phyloP scores from a whole-genome alignment of 2,329 filamentous ascomycete genomes.

The Beauveria medogensis region DNA sequence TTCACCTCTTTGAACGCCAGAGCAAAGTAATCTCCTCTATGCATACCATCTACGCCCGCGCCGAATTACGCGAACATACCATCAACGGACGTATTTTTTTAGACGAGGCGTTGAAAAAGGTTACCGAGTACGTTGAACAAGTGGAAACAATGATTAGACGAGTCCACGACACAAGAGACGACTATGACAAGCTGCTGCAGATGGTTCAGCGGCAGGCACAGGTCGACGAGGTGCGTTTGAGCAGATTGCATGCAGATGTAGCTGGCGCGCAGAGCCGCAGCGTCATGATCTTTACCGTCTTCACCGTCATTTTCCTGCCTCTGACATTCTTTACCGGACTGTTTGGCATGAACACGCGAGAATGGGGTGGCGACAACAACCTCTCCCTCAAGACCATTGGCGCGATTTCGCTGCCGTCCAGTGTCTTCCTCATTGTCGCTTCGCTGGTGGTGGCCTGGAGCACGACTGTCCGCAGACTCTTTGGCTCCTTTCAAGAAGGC shows the following conservation, averaged over 20 bases:
- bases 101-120: slow-evolving; percentile 40
- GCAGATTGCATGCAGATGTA: slow-evolving; percentile 53
- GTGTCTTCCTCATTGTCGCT: slow-evolving; percentile 37
- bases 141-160: slow-evolving; percentile 49
- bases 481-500: slow-evolving; percentile 18
- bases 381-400: slow-evolving; percentile 38
- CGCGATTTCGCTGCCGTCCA: slow-evolving; percentile 39
- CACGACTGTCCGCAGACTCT: slow-evolving; percentile 30
- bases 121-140: slow-evolving; percentile 48
- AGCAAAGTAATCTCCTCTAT: slow-evolving; percentile 40
- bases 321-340: slow-evolving; percentile 57
- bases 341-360: slow-evolving; percentile 56
- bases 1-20: slow-evolving; percentile 51
- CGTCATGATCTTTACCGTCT: slow-evolving; percentile 58
- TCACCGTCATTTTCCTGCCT: slow-evolving; percentile 56
- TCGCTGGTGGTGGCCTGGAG: slow-evolving; percentile 51
- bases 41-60: slow-evolving; percentile 34
- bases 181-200: slow-evolving; percentile 58
- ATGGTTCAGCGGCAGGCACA: slow-evolving; percentile 61
- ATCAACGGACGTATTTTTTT: slow-evolving; percentile 43
- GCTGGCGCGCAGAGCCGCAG: slow-evolving; percentile 54
- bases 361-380: slow-evolving; percentile 47
- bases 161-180: slow-evolving; percentile 50
- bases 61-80: slow-evolving; percentile 32
- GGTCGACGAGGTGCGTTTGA: slow-evolving; percentile 57